Conservation (phyloP, 202 grass and related monocot species). For the Panicum virgatum region DNA sequence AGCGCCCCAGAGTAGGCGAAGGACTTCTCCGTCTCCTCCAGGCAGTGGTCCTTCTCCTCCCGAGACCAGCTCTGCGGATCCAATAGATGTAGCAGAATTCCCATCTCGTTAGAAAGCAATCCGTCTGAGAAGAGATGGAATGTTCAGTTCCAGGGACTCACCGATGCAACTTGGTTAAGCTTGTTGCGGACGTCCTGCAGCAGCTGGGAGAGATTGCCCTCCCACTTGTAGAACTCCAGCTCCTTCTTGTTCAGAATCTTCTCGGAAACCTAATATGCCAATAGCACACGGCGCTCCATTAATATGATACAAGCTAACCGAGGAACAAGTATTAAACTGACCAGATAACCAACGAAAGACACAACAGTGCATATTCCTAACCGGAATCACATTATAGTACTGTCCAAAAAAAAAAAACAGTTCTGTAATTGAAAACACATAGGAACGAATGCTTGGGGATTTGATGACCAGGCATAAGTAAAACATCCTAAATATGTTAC, state of each 20-base stretch:
- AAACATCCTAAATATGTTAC: not conserved
- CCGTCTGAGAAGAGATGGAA: not conserved
- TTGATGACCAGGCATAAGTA: not conserved
- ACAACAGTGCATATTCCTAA: not conserved
- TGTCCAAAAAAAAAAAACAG: not conserved
- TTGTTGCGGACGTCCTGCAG: conserved; percentile 78
- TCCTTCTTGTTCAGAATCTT: conserved; percentile 91
- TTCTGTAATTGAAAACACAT: not conserved
- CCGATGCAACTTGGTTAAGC: conserved; percentile 55
- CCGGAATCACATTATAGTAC: not conserved
- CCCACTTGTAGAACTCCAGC: conserved; percentile 95
- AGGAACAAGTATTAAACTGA: not conserved
- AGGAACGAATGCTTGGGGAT: not conserved
- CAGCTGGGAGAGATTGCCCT: conserved; percentile 69
- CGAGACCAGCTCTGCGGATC: conserved; percentile 62
- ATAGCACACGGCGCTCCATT: not conserved
- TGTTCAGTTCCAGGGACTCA: not conserved
- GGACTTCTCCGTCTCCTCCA: conserved; percentile 90
- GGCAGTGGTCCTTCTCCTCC: conserved; percentile 80
- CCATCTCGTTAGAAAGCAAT: not conserved
- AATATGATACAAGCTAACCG: not conserved
- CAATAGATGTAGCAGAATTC: not conserved
- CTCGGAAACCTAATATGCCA: conserved; percentile 63
- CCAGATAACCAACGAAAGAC: not conserved
- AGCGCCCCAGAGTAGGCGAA: conserved; percentile 70